These are phyloP conservation scores for Athelia sp. DNA, from an alignment of 1,284 basidiomycete species.

Conservation along the genomic window DNA sequence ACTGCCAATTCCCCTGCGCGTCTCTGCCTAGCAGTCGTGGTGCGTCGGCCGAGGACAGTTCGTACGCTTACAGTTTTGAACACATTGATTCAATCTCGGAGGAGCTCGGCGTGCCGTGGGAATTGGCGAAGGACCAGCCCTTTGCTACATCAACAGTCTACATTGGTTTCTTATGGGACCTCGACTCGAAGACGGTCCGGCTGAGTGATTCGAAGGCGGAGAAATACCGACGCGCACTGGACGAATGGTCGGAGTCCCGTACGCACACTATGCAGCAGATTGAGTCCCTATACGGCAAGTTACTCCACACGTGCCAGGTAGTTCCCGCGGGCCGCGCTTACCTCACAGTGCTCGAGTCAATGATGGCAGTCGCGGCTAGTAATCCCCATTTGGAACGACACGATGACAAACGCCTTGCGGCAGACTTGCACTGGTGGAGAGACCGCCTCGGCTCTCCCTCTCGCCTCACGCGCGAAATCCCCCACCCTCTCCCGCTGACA, in stretches of 20 bases:
- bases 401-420: conserved; percentile 11
- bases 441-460: background rate
- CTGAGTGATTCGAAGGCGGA: conserved; percentile 4
- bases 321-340: conserved; percentile 24
- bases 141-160: conserved; percentile 20
- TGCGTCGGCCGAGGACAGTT: conserved; percentile 3
- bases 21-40: conserved; percentile 14
- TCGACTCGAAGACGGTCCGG: conserved; percentile 8
- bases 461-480: conserved; percentile 19
- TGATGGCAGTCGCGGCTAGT: conserved; percentile 14
- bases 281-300: conserved; percentile 27
- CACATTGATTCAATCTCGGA: conserved; percentile 23
- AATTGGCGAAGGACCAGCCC: conserved; percentile 20
- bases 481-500: conserved; percentile 17
- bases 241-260: conserved; percentile 9
- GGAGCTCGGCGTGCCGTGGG: conserved; percentile 27
- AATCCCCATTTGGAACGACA: conserved; percentile 21
- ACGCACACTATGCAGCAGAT: conserved; percentile 21
- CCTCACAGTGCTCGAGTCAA: conserved; percentile 25
- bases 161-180: conserved; percentile 29
- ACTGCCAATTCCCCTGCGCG: conserved; percentile 11
- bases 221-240: conserved; percentile 11
- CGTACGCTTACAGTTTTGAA: conserved; percentile 19
- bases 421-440: conserved; percentile 36
- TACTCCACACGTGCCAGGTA: conserved; percentile 23